A percentile compares a stretch with the other conserved stretches of the same genome.
Evolutionary conservation across 352 stramenopile genomes (phyloP).

Genomic region (Elongisporangium prolatum): DNA sequence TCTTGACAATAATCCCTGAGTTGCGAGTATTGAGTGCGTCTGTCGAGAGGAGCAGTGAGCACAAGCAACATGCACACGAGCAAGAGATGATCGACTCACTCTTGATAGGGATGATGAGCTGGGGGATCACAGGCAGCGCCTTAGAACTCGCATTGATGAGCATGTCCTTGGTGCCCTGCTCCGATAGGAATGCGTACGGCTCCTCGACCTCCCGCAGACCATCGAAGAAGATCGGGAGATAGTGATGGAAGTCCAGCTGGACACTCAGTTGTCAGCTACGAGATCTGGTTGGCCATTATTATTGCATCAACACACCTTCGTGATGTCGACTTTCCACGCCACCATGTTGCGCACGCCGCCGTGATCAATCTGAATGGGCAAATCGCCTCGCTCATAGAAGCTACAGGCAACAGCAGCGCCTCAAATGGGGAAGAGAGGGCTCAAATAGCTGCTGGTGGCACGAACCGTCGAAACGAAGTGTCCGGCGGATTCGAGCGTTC

Average conservation of each 20-base stretch:
- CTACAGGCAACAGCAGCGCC: conserved; percentile 10
- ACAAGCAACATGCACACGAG: not conserved
- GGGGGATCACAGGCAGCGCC: conserved; percentile 95
- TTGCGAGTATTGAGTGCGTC: conserved; percentile 93
- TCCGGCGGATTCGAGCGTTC: conserved; percentile 93
- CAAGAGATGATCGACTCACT: conserved; percentile 39
- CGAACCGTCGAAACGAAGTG: conserved; percentile 69
- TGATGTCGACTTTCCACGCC: conserved; percentile 96
- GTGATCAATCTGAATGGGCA: conserved; percentile 97
- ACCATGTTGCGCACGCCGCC: conserved; percentile 95
- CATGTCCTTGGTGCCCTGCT: conserved; percentile 97
- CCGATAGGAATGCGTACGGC: conserved; percentile 95
- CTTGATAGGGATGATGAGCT: conserved; percentile 98
- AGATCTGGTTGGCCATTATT: not conserved
- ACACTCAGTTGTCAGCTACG: conserved; percentile 2
- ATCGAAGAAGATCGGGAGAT: conserved; percentile 98
- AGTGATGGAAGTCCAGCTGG: conserved; percentile 97
- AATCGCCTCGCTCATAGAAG: conserved; percentile 93
- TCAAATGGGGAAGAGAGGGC: not conserved
- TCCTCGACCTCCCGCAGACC: conserved; percentile 94
- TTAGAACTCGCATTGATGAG: conserved; percentile 93
- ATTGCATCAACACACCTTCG: conserved; percentile 52
- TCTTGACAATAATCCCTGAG: conserved; percentile 93
- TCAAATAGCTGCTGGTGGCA: not conserved
- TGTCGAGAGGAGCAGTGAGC: conserved; percentile 8